phyloP scores from a whole-genome alignment of 441 rosid genomes.

The Gossypium lobatum region DNA sequence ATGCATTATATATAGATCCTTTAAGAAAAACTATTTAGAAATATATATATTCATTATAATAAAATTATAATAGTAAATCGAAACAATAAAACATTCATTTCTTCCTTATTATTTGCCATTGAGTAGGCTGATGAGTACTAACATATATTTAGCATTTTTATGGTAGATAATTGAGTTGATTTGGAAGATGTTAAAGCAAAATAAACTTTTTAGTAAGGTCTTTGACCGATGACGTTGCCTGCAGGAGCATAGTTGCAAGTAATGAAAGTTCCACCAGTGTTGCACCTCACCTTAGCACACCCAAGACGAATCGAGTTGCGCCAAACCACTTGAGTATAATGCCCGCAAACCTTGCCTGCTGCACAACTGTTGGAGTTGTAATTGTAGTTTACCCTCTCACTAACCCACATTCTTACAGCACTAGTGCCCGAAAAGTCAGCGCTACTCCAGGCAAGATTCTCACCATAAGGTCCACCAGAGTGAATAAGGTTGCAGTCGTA shows the following conservation, averaged over 20 bases:
- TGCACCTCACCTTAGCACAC: constrained; percentile 49
- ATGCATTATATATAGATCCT: no score
- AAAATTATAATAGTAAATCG: not conserved
- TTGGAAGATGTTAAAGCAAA: not conserved
- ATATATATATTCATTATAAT: not conserved
- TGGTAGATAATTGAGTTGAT: not conserved
- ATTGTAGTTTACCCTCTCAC: constrained; percentile 37
- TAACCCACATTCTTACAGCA: constrained; percentile 45
- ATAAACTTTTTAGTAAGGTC: constrained; percentile 26
- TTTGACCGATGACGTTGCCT: constrained; percentile 33
- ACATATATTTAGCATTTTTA: not conserved
- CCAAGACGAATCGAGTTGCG: constrained; percentile 33
- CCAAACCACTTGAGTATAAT: constrained; percentile 62
- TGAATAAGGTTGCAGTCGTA: constrained; percentile 38
- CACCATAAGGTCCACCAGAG: constrained; percentile 50
- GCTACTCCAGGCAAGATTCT: constrained; percentile 46
- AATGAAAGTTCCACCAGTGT: constrained; percentile 33
- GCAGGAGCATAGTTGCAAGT: constrained; percentile 44
- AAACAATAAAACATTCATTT: not conserved
- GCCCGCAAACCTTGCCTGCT: constrained; percentile 32
- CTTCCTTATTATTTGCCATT: not conserved
- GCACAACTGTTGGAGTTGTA: constrained; percentile 37
- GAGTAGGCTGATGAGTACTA: not conserved
- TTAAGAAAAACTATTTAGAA: no score
- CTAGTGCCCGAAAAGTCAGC: constrained; percentile 26